Evolutionary conservation across 768 basidiomycete species (phyloP), one percentile per base, ranked within the genome.

Genomic region (Pluteus cervinus): DNA sequence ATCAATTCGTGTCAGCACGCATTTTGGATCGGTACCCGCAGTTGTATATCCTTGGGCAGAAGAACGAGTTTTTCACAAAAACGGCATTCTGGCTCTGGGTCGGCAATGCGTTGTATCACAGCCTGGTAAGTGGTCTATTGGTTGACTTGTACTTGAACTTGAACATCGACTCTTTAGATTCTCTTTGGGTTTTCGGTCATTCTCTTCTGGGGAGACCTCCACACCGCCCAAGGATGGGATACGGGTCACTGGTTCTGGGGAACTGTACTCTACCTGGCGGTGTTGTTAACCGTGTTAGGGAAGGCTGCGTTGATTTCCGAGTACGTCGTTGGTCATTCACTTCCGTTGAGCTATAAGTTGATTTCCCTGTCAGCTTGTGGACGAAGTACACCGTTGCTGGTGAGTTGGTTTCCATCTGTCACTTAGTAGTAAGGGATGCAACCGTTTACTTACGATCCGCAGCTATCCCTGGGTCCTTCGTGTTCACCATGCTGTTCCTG

Each of bases 181-280:
- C 63, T 93, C 21, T 99, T 80, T 56, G 81, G 77, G 5, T 92
- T 94, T 54, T 91, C 91, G 2, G 66, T 93, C 33, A 74, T 91
- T 36, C 69, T 96, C 24, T 98, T 93, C 62, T 91, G 90, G 85
- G 89, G 89, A 29, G 92, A 93, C 54, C 63, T 96, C 45, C 86
- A 91, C 50, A 79, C 86, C 37, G 61, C 75, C 0, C 68, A 78
- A 37, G 96, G 96, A 2, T 69, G 76, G 39, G 88, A 94, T 54
- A 79, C 85, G 8, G 94, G 91, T 1, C 90, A 92, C 65, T 99
- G 96, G 96, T 88, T 93, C 49, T 99, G 94, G 94, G 96, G 96
- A 33, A 94, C 91, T 9, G 87, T 86, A 16, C 63, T 98, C n/a
- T 99, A 98, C 57, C 76, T 98, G 31, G 81, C 86, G 1, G 89